These are phyloP conservation scores for Circinella umbellata DNA, from an alignment of 371 early-diverging fungal genomes.

Conservation along the genomic window DNA sequence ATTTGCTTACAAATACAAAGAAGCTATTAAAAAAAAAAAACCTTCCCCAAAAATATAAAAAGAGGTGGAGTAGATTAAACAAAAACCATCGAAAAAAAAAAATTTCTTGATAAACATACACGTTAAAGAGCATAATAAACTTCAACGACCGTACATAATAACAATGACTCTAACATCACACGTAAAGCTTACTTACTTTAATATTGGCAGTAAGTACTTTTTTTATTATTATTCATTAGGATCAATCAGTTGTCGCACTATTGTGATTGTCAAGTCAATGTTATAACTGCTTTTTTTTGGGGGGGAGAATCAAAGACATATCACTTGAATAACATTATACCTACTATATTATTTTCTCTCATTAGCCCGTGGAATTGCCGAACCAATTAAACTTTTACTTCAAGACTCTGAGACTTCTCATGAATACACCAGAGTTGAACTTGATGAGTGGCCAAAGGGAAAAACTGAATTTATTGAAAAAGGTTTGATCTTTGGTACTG, in stretches of 20 bases:
- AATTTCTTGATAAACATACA: too few relatives aligned
- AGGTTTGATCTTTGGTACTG: slow-evolving; percentile 17
- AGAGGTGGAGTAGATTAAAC: too few relatives aligned
- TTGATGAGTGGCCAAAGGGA: slow-evolving; percentile 20
- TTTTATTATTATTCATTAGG: background rate
- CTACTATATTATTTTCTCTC: background rate
- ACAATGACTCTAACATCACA: background rate
- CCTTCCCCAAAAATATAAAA: too few relatives aligned
- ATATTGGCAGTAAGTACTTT: slow-evolving; percentile 1
- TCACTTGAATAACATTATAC: background rate
- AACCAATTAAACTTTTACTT: slow-evolving; percentile 27
- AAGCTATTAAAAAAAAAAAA: too few relatives aligned
- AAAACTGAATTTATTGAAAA: slow-evolving; percentile 19
- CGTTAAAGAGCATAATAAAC: too few relatives aligned
- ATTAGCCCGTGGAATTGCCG: slow-evolving; percentile 30
- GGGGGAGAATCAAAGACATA: background rate
- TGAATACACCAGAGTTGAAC: slow-evolving; percentile 21
- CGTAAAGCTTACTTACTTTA: slow-evolving; percentile 1
- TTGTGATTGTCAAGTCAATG: background rate
- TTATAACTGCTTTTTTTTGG: too few relatives aligned
- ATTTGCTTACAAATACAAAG: too few relatives aligned
- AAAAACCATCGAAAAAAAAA: too few relatives aligned
- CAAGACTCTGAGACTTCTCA: slow-evolving; percentile 32
- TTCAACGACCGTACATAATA: too few relatives aligned
- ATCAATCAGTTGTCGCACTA: background rate